These are phyloP conservation scores for Heliocybe sulcata DNA, from an alignment of 1,284 basidiomycete species.

Conservation along the genomic window DNA sequence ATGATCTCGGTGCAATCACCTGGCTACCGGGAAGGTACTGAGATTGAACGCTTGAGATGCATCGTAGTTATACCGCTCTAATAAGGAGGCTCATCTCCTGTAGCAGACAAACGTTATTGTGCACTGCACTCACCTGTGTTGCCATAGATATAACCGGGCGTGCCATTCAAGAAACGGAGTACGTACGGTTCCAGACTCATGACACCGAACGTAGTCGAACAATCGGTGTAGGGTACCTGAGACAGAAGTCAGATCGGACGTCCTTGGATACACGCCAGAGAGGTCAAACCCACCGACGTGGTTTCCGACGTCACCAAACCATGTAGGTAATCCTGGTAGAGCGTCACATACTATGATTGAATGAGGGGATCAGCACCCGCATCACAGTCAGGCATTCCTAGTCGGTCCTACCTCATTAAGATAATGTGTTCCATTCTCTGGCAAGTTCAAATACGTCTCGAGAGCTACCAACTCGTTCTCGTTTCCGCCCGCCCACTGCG, in stretches of 20 bases:
- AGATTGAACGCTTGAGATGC: constrained; percentile 48
- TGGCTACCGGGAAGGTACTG: constrained; percentile 45
- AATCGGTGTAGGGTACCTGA: constrained; percentile 55
- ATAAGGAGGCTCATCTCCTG: not conserved
- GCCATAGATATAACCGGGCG: constrained; percentile 47
- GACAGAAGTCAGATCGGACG: not conserved
- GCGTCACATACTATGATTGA: constrained; percentile 43
- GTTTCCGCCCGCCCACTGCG: constrained; percentile 57
- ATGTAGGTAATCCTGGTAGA: constrained; percentile 49
- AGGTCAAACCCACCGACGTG: constrained; percentile 32
- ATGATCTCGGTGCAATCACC: constrained; percentile 18
- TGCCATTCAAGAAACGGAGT: constrained; percentile 43
- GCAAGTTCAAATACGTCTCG: constrained; percentile 22
- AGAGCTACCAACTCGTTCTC: constrained; percentile 52
- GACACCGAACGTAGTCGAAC: constrained; percentile 53
- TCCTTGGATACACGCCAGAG: not conserved
- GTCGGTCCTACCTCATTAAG: constrained; percentile 48
- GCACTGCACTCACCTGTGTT: constrained; percentile 44
- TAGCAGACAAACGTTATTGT: not conserved
- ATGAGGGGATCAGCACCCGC: too few species aligned
- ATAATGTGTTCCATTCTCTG: constrained; percentile 36
- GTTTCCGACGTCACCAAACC: constrained; percentile 42
- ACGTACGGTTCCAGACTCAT: constrained; percentile 50
- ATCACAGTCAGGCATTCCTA: too few species aligned
- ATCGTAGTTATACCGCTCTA: constrained; percentile 53